phyloP scores from a whole-genome alignment of 306 rosid genomes.

The Vigna reflexopilosa region DNA sequence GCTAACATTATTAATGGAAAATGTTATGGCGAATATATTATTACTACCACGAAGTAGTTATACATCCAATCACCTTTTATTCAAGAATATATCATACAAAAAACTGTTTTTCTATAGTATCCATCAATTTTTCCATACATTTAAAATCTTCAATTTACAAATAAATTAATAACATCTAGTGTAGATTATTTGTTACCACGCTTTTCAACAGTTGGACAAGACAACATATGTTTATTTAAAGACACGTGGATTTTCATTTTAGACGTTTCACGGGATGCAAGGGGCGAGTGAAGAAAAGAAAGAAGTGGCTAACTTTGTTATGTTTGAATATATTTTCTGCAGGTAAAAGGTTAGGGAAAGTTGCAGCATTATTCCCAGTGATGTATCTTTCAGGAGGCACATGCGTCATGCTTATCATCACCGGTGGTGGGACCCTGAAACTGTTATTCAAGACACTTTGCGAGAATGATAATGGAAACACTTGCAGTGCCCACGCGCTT shows the following conservation, averaged over 20 bases:
- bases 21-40: too few relatives aligned
- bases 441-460: constrained; percentile 52
- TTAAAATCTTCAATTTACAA: too few relatives aligned
- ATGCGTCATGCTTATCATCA: constrained; percentile 54
- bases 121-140: too few relatives aligned
- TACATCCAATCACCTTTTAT: too few relatives aligned
- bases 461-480: background rate
- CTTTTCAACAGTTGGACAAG: background rate
- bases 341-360: constrained; percentile 50
- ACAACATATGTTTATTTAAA: background rate
- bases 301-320: background rate
- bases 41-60: too few relatives aligned
- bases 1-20: too few relatives aligned
- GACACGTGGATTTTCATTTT: background rate
- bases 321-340: background rate
- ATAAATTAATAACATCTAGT: too few relatives aligned
- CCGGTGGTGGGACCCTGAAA: constrained; percentile 53
- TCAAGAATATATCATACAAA: too few relatives aligned
- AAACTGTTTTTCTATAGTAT: too few relatives aligned
- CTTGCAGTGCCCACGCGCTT: constrained; percentile 44
- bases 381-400: constrained; percentile 61
- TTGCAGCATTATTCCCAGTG: constrained; percentile 56
- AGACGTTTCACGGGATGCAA: too few relatives aligned
- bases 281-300: background rate
- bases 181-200: too few relatives aligned